phyloP scores from a whole-genome alignment of 495 filamentous ascomycete species.

The Hypoxylon perforatum region DNA sequence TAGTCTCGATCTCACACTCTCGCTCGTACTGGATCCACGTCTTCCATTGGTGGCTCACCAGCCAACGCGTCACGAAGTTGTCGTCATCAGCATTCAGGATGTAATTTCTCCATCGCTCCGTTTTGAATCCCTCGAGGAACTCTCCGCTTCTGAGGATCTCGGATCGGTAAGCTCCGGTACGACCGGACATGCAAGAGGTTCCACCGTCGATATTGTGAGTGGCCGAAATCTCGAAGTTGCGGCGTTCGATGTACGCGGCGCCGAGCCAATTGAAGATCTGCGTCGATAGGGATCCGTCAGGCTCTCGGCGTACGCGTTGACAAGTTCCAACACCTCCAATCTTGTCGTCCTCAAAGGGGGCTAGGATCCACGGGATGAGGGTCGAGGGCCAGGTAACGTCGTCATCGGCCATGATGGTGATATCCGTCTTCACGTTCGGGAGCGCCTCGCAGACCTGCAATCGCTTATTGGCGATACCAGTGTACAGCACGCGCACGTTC shows the following conservation, averaged over 20 bases:
- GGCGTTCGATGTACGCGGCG: constrained; percentile 63
- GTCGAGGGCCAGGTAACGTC: constrained; percentile 65
- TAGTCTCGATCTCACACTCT: constrained; percentile 69
- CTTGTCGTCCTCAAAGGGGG: constrained; percentile 61
- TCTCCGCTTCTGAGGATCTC: constrained; percentile 56
- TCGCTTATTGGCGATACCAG: constrained; percentile 58
- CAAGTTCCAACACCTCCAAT: constrained; percentile 66
- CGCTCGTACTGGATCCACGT: constrained; percentile 71
- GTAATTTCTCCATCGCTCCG: constrained; percentile 66
- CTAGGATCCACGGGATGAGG: constrained; percentile 58
- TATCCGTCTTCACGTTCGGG: constrained; percentile 52
- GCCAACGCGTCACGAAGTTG: constrained; percentile 75
- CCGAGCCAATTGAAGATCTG: constrained; percentile 65
- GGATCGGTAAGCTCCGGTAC: constrained; percentile 61
- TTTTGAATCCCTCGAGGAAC: constrained; percentile 63
- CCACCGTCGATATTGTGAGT: constrained; percentile 67
- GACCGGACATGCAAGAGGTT: constrained; percentile 66
- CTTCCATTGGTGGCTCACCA: constrained; percentile 65
- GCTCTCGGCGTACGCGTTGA: constrained; percentile 57
- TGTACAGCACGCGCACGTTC: constrained; percentile 56
- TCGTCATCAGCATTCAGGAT: constrained; percentile 72
- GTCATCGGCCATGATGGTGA: constrained; percentile 65
- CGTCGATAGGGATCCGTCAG: constrained; percentile 40
- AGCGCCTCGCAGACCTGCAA: constrained; percentile 57
- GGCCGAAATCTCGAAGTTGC: constrained; percentile 67